These are phyloP conservation scores for Bisporella sp. DNA, from an alignment of 2,329 filamentous ascomycete genomes.

Conservation along the genomic window DNA sequence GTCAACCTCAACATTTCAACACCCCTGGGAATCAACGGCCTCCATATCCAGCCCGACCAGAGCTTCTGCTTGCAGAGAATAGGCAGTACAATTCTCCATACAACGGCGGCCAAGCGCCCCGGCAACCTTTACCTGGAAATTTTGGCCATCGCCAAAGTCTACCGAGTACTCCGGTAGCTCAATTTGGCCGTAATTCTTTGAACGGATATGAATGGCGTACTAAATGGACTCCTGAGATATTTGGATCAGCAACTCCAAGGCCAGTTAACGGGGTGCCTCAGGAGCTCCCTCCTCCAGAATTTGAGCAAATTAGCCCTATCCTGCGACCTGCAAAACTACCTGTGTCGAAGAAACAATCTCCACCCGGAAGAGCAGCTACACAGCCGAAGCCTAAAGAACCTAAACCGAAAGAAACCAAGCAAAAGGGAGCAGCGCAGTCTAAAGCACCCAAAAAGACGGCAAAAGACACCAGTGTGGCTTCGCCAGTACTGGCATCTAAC, in stretches of 20 bases:
- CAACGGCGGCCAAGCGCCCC: constrained; percentile 20
- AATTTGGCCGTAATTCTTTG: too few species aligned
- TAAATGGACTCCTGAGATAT: constrained; percentile 50
- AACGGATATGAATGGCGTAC: constrained; percentile 31
- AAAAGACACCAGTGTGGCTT: constrained; percentile 15
- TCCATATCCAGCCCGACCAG: constrained; percentile 8
- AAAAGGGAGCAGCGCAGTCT: constrained; percentile 3
- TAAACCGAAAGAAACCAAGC: constrained; percentile 6
- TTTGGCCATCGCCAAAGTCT: constrained; percentile 9
- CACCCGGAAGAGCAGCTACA: constrained; percentile 15
- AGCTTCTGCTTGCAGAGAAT: constrained; percentile 17
- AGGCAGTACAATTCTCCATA: constrained; percentile 28
- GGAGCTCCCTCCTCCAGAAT: constrained; percentile 38
- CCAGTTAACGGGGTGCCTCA: too few species aligned
- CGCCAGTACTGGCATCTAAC: constrained; percentile 30
- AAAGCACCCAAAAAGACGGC: constrained; percentile 1
- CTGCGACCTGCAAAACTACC: constrained; percentile 32
- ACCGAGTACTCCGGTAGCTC: constrained; percentile 19
- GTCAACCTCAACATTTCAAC: constrained; percentile 3
- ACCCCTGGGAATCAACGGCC: background rate
- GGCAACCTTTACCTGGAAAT: constrained; percentile 6
- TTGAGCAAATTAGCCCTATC: constrained; percentile 53
- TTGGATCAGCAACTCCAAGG: constrained; percentile 46
- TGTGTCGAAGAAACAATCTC: constrained; percentile 13
- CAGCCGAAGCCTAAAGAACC: constrained; percentile 5